These are phyloP conservation scores for Prosopis cineraria DNA, from an alignment of 306 rosid species.

Conservation along the genomic window DNA sequence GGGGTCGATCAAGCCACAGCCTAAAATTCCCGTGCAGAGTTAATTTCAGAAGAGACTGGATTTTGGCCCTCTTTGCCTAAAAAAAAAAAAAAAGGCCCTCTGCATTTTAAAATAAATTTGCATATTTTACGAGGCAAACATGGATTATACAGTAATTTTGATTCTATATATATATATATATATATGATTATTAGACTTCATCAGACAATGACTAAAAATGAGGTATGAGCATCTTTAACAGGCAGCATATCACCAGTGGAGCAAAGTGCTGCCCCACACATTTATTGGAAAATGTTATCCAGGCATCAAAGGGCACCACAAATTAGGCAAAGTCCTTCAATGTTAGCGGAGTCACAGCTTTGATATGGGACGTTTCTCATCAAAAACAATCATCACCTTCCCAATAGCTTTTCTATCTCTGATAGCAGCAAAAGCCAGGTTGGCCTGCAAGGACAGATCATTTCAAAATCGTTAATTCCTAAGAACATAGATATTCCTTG, in stretches of 20 bases:
- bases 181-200: neutral
- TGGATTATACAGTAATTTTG: neutral
- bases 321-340: neutral
- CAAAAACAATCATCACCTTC: slow-evolving; percentile 80
- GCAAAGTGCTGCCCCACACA: neutral
- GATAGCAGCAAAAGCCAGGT: slow-evolving; percentile 82
- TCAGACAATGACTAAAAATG: neutral
- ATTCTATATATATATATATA: neutral
- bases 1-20: neutral
- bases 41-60: no score
- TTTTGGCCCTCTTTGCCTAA: no score
- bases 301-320: neutral
- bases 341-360: slow-evolving; percentile 51
- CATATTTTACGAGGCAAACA: neutral
- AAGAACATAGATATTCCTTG: neutral
- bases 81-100: no score
- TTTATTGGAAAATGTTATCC: neutral
- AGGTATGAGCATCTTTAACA: neutral
- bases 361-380: slow-evolving; percentile 56
- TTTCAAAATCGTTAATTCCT: neutral
- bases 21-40: no score
- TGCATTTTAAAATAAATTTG: no score
- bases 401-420: slow-evolving; percentile 84
- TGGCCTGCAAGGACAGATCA: slow-evolving; percentile 66
- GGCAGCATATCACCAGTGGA: neutral